Conservation (phyloP, 2,329 filamentous ascomycete genomes). For the Saccharata proteae region DNA sequence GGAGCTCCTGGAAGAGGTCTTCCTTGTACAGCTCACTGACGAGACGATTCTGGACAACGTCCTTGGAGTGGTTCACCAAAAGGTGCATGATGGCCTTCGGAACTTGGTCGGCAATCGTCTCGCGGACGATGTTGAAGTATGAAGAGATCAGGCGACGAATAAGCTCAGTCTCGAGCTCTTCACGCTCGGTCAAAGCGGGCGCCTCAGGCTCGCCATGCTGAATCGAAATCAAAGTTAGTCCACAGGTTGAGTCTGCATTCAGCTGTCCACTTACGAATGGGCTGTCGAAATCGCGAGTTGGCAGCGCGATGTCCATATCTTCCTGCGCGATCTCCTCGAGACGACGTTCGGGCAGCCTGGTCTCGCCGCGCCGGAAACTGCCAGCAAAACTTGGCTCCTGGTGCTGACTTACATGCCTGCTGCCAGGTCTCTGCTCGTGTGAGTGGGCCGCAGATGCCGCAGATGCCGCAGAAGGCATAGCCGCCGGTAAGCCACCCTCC, state of each 20-base stretch:
- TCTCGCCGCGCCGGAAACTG: slow-evolving; percentile 62
- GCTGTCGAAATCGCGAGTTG: slow-evolving; percentile 33
- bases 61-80: slow-evolving; percentile 95
- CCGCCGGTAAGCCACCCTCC: slow-evolving; percentile 50
- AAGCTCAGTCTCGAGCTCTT: slow-evolving; percentile 93
- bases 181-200: slow-evolving; percentile 84
- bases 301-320: slow-evolving; percentile 23
- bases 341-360: slow-evolving; percentile 34
- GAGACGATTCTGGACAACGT: slow-evolving; percentile 91
- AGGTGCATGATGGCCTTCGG: slow-evolving; percentile 99
- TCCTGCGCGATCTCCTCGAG: slow-evolving; percentile 29
- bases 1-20: slow-evolving; percentile 73
- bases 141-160: slow-evolving; percentile 94
- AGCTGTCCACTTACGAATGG: slow-evolving; percentile 50
- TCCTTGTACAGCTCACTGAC: slow-evolving; percentile 96
- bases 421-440: slow-evolving; percentile 27
- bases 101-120: slow-evolving; percentile 97
- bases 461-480: too few relatives aligned
- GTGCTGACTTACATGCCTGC: slow-evolving; percentile 65
- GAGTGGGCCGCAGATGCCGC: too few relatives aligned
- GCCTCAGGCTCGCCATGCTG: slow-evolving; percentile 45
- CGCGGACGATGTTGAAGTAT: slow-evolving; percentile 98
- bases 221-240: slow-evolving; percentile 13
- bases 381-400: slow-evolving; percentile 73
- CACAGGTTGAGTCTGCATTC: neutral